These are phyloP conservation scores for Tetragonia tetragonoides DNA, from an alignment of 148 eudicot genomes.

Conservation along the genomic window DNA sequence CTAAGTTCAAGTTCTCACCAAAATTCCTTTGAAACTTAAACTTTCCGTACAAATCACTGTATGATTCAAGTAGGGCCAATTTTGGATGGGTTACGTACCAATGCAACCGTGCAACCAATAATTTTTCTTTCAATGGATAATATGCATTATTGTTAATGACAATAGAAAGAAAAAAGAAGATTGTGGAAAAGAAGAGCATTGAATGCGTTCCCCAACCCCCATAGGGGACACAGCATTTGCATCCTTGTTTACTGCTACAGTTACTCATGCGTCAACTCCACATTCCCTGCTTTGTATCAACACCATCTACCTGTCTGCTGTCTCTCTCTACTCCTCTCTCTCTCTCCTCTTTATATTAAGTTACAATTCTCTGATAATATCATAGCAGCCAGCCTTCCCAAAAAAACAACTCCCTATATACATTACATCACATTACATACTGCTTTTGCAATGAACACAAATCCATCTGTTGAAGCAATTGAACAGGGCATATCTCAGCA, in stretches of 20 bases:
- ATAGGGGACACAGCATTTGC: constrained; percentile 23
- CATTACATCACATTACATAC: too few species aligned
- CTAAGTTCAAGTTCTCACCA: too few species aligned
- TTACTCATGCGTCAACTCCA: neutral
- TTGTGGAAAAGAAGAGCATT: constrained; percentile 11
- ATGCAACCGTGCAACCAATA: too few species aligned
- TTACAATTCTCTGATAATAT: too few species aligned
- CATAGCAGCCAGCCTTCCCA: neutral
- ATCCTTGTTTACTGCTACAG: constrained; percentile 22
- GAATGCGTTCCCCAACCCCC: constrained; percentile 27
- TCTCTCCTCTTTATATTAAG: neutral
- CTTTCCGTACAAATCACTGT: too few species aligned
- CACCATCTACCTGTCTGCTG: neutral
- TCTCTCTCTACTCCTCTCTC: neutral
- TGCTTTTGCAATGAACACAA: constrained; percentile 14
- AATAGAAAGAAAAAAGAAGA: too few species aligned
- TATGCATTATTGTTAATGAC: too few species aligned
- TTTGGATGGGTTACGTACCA: too few species aligned
- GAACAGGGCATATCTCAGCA: constrained; percentile 22
- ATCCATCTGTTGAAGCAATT: constrained; percentile 20
- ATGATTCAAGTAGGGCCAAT: too few species aligned
- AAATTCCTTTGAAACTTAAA: too few species aligned
- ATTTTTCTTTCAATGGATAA: too few species aligned
- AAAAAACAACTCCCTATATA: neutral
- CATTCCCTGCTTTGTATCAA: constrained; percentile 3